phyloP scores from a whole-genome alignment of 2,329 filamentous ascomycete species.

The Fusarium sp. region DNA sequence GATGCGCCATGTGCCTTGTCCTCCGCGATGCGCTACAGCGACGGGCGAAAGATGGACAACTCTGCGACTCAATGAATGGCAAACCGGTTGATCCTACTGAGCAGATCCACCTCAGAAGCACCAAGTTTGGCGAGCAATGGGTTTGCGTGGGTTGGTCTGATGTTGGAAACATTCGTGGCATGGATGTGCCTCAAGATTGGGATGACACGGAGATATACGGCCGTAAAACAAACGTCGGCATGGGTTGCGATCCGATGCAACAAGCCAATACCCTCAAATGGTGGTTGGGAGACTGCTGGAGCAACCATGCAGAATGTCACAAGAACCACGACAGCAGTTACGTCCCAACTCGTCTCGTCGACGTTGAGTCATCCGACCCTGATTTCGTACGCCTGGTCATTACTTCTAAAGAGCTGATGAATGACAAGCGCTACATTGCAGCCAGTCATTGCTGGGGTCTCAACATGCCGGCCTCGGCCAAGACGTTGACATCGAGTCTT shows the following conservation, averaged over 20 bases:
- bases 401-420: not conserved
- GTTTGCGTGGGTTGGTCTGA: constrained; percentile 3
- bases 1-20: not conserved
- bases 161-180: not conserved
- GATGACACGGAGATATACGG: not conserved
- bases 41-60: not conserved
- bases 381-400: not conserved
- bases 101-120: constrained; percentile 5
- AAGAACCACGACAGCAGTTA: not conserved
- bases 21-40: not conserved
- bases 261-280: not conserved
- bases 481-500: constrained; percentile 7
- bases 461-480: constrained; percentile 12
- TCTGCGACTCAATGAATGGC: not conserved
- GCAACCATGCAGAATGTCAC: not conserved
- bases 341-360: not conserved
- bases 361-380: not conserved
- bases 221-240: not conserved
- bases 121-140: not conserved
- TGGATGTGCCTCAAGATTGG: not conserved
- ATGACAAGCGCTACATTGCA: constrained; percentile 1
- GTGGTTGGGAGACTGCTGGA: constrained; percentile 4
- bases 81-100: not conserved
- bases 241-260: not conserved
- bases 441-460: constrained; percentile 23